phyloP scores from a whole-genome alignment of 495 filamentous ascomycete genomes.

The Annulohypoxylon bovei region DNA sequence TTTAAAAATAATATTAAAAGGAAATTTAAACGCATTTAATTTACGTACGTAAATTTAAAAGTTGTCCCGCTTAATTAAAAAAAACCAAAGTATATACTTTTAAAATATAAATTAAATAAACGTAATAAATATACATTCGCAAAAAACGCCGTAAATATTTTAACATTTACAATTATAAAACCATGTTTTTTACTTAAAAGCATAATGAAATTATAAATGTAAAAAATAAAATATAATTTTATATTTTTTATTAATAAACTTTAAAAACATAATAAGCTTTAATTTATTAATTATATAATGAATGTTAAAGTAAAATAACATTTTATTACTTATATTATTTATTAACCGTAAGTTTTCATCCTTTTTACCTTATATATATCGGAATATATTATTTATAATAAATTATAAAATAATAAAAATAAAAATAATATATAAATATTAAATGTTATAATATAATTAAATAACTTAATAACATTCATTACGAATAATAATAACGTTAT shows the following conservation, averaged over 20 bases:
- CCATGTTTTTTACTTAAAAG: not conserved
- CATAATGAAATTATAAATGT: not conserved
- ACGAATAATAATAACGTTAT: no score
- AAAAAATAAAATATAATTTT: not conserved
- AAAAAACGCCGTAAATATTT: not conserved
- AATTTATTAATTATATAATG: not conserved
- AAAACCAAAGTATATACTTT: not conserved
- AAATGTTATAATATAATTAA: no score
- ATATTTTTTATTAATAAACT: not conserved
- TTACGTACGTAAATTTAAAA: no score
- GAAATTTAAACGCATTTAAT: no score
- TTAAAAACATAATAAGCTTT: not conserved
- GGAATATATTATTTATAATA: no score
- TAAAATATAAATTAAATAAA: constrained; percentile 13
- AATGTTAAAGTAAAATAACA: not conserved
- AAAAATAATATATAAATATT: no score
- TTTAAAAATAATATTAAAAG: no score
- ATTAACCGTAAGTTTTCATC: no score
- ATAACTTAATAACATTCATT: no score
- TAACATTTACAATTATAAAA: constrained; percentile 6
- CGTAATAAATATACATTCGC: not conserved
- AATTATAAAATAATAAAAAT: no score
- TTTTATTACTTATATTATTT: not conserved
- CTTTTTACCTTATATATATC: no score
- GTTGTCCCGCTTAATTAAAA: no score